Base-by-base conservation (phyloP, 2,329 filamentous ascomycete genomes). In the Lecanosticta acicola region DNA sequence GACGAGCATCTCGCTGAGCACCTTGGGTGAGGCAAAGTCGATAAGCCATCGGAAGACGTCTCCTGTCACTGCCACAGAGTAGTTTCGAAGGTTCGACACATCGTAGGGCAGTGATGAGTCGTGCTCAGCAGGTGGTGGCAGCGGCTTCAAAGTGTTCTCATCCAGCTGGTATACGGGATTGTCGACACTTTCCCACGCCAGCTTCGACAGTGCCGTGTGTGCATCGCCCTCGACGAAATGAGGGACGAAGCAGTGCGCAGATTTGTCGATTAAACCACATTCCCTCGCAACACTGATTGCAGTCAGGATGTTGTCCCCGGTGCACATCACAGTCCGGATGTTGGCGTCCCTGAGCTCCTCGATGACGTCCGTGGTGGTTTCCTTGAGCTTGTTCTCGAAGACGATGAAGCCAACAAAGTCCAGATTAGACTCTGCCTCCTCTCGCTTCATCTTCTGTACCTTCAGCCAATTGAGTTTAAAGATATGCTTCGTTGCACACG, bases 331-430 rank as follows among this genome's bases (percentile, higher is more conserved):
- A 20, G 85, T 84, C 29, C 87, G 81, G 55, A 98, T 95, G 45
- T 85, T 85, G 5, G 94, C 91, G 42, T 84, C 75, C 24, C 80
- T 77, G 2, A 98, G 76, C 68, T 97, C 90, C 45, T 85, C 78
- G 19, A 98, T 80, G 26, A 96, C 85, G 1, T 77, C 78, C 1
- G 86, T 78, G 0, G 91, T 96, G 16, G 80, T 89, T 1, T 87
- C 83, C 66, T 98, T 98, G 50, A 98, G 72, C 69, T 98, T 98
- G 71, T 98, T 98, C 69, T 98, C 93, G 59, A 98, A 98, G 43
- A 98, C 84, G 62, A 98, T 97, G 69, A 98, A 98, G 3, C 93
- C 93, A 29, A 90, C 78, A 61, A 98, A 97, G 37, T 91, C 81
- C 9, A 98, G 77, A 24, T 82, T 76, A 2, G 80, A 84, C 66